phyloP scores from a whole-genome alignment of 2,329 filamentous ascomycete species.

The Venturia aucupariae region DNA sequence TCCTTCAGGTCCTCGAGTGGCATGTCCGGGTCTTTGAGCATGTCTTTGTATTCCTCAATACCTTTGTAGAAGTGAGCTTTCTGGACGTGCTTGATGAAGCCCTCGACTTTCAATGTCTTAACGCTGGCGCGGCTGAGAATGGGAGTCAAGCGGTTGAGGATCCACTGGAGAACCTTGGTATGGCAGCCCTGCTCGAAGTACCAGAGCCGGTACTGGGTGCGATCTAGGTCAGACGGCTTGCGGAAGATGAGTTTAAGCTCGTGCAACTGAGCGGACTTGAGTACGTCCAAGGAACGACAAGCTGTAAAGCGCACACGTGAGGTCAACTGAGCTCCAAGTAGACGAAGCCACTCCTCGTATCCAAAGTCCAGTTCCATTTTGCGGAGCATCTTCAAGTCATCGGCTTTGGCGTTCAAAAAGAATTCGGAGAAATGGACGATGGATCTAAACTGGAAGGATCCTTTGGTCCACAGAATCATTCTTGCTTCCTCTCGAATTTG shows the following conservation, averaged over 20 bases:
- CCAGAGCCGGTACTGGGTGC: background rate
- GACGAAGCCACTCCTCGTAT: background rate
- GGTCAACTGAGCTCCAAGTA: background rate
- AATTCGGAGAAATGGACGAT: background rate
- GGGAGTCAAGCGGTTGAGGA: background rate
- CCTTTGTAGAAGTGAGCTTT: background rate
- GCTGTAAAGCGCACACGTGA: background rate
- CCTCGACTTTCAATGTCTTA: background rate
- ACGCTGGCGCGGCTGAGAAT: background rate
- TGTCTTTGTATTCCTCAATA: background rate
- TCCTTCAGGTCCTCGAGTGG: background rate
- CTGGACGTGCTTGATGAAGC: slow-evolving; percentile 4
- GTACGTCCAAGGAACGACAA: background rate
- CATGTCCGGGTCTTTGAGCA: background rate
- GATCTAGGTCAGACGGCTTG: background rate
- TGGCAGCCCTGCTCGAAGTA: background rate
- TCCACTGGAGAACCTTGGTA: background rate
- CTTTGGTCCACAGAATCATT: background rate
- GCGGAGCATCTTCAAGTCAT: background rate
- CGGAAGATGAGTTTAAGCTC: background rate
- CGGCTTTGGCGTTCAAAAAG: background rate
- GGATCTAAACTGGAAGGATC: background rate
- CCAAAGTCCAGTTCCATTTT: background rate
- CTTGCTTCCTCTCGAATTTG: background rate
- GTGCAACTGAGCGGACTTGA: background rate